Base-by-base conservation (phyloP, 225 moss, liverwort and hornwort species). In the Straminergon stramineum region DNA sequence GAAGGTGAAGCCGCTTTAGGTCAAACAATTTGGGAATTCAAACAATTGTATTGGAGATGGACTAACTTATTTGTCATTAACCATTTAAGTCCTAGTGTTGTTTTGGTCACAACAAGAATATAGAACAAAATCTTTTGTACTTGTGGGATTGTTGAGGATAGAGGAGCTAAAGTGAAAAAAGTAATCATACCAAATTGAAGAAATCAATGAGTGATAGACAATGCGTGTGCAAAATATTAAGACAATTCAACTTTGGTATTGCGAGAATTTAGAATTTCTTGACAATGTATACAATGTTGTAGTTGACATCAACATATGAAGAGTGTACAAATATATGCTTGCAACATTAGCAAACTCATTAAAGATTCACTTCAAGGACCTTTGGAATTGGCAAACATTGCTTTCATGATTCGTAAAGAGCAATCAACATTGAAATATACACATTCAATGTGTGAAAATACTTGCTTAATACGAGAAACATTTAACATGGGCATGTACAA, bases 271-370 rank as follows among this genome's bases (percentile, higher is more conserved):
- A 39, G 24, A 70, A 3, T 70, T 39, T 39, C 13, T 1, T 64
- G 2, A 64, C 6, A 31, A 0, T 39, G 8, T 39, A 39, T 39
- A 24, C 4, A 70, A 70, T 1, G 0, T 39, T 39, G 5, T 48
- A 48, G 48, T 39, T 39, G 51, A 75, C 43, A 43, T 43, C 1
- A 1, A 15, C 3, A 9, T 26, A 15, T 73, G 2, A 27, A 43
- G 43, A 43, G 27, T 27, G 1, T 0, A 0, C 1, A 15, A 2
- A 73, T 27, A 73, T 1, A 43, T 3, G 27, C 27, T 24, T 73
- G 5, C 9, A 43, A 5, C 16, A 43, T 43, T 43, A 43, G 27
- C 2, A 73, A 27, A 27, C 0, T 43, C 9, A 9, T 71, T 5
- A 39, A 26, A 71, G 15, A 71, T 71, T 41, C 2, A 15, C 41